Evolutionary conservation across 768 basidiomycete genomes (phyloP), one percentile per base, ranked within the genome.

Genomic region (Gloeopeniophorella convolvens): DNA sequence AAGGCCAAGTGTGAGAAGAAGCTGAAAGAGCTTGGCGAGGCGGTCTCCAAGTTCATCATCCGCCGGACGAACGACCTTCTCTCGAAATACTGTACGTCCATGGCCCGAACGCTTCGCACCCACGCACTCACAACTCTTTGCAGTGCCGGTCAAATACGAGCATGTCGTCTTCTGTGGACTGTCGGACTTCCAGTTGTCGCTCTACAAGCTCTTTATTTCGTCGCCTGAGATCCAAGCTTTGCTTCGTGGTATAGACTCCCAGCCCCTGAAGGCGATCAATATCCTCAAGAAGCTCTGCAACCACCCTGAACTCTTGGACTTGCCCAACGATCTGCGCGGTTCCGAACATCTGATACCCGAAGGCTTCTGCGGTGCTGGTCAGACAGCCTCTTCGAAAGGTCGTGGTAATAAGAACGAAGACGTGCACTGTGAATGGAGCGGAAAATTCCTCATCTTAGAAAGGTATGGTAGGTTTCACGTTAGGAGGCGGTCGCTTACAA

Each of bases 141-240:
- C 60, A 98, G 95, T 99, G 24, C 96, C 96, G 8, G 91, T 99
- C 69, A 99, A 99, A 66, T 98, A 98, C 69, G 96, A 98, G 65
- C 92, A 97, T 52, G 88, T 97, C 54, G 93, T 97, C 0, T 97
- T 96, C 68, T 97, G 93, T 64, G 76, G 79, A 34, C 76, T 89
- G 4, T 91, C 89, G 2, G 73, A 83, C 13, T 82, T 96, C 59
- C 93, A 97, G 59, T 69, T 89, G 12, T 72, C 87, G 6, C 71
- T 97, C 2, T 97, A 97, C 63, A 82, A 83, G 41, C 74, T 89
- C 26, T 97, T 97, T 63, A 94, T 95, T 54, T 84, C 83, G 3
- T 95, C 92, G 1, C 90, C 91, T 6, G 91, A 91, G 62, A 95
- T 95, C 60, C 89, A 89, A 62, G 86, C 89, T 12, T 70, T 96